These are phyloP conservation scores for Penicillium simplicissimum DNA, from an alignment of 495 filamentous ascomycete species.

Conservation along the genomic window DNA sequence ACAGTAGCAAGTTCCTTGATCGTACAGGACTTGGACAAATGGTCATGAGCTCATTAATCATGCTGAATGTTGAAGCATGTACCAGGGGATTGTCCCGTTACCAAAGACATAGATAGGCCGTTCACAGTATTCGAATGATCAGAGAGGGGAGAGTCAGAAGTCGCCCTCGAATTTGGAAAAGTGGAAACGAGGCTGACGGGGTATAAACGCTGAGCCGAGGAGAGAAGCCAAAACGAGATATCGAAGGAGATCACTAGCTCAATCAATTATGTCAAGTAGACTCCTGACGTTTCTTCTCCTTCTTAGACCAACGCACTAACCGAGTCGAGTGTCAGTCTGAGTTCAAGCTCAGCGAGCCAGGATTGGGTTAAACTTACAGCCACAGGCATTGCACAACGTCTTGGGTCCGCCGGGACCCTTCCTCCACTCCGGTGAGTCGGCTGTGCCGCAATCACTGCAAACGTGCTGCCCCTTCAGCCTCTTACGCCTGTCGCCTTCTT, in stretches of 20 bases:
- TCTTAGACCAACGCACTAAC: conserved; percentile 72
- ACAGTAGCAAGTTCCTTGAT: neutral
- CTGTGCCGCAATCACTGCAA: conserved; percentile 92
- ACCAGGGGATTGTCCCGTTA: neutral
- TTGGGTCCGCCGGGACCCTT: conserved; percentile 94
- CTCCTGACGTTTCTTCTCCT: conserved; percentile 65
- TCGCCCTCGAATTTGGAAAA: neutral
- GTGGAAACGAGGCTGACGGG: conserved; percentile 1
- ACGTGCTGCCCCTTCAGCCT: conserved; percentile 96
- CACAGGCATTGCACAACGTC: conserved; percentile 96
- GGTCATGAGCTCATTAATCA: conserved; percentile 21
- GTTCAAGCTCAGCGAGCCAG: neutral
- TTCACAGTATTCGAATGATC: neutral
- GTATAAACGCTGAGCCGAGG: conserved; percentile 1
- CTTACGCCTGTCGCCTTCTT: conserved; percentile 79
- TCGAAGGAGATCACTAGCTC: neutral
- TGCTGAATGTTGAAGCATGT: conserved; percentile 1
- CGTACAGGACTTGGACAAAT: conserved; percentile 1
- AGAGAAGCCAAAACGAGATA: conserved; percentile 5
- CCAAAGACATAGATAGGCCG: neutral
- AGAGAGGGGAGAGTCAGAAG: neutral
- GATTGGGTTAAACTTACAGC: conserved; percentile 53
- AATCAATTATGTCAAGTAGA: conserved; percentile 10
- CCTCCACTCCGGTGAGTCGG: conserved; percentile 95
- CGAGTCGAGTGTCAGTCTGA: conserved; percentile 2